Base-by-base conservation (phyloP, 2,329 filamentous ascomycete species). In the Penicillium sp. region DNA sequence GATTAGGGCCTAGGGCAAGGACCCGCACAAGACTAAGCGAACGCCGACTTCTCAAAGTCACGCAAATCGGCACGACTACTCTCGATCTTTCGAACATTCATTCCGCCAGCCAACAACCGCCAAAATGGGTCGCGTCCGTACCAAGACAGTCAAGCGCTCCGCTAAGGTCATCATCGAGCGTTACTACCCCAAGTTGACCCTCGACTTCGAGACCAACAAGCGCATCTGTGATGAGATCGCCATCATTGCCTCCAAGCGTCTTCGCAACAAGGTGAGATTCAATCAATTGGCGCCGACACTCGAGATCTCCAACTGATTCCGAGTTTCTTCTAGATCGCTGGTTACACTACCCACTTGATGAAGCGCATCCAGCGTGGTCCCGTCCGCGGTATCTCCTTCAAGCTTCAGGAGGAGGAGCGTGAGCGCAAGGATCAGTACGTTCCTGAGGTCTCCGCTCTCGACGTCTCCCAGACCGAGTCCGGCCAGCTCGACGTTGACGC, bases 131-230 rank as follows among this genome's bases (percentile, higher is more conserved):
- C 75, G 75, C 72, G 75, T 78, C 68, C 72, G 75, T 61, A 78
- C 75, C 60, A 78, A 78, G 83, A 88, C 85, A 70, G 86, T 89
- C 74, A 89, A 89, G 82, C 87, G 87, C 80, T 88, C 86, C 85
- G 92, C 94, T 83, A 99, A 99, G 90, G 91, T 97, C 86, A 93
- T 97, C 84, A 97, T 99, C 82, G 92, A 97, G 89, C 86, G 89
- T 68, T 95, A 94, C 85, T 95, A 96, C 83, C 94, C 94, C 77
- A 91, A 91, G 82, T 86, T 99, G 79, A 97, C 92, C 65, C 90
- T 97, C 76, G 94, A 99, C 85, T 99, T 99, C 84, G 94, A 99
- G 88, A 96, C 90, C 86, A 97, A 97, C 89, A 97, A 97, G 90
- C 86, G 91, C 74, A 95, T 97, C 75, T 97, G 94, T 84, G 94